Percentiles rank a stretch among this genome's conserved stretches.
Conservation (phyloP, 345 rosid genomes). For the Crucihimalaya himalaica region DNA sequence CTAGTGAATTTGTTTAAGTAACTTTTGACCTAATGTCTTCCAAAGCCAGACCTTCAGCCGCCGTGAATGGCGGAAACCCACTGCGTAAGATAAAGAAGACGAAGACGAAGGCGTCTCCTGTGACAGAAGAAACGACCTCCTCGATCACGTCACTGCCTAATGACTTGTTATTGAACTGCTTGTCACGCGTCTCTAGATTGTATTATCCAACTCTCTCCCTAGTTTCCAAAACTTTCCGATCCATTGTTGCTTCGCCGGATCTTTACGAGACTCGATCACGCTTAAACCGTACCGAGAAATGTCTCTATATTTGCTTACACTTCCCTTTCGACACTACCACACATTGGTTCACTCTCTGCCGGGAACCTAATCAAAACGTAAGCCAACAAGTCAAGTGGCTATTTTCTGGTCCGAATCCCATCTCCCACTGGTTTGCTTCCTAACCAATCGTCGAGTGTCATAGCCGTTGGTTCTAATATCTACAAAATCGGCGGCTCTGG, state of each 20-base stretch:
- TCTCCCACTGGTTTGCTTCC: not conserved
- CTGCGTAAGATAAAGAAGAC: not conserved
- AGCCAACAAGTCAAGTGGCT: not conserved
- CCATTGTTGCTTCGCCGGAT: not conserved
- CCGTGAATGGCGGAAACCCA: not conserved
- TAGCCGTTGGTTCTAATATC: conserved; percentile 6
- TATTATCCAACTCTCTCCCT: not conserved
- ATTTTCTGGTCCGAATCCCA: not conserved
- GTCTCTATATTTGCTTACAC: conserved; percentile 1
- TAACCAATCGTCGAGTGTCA: not conserved
- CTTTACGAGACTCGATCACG: not conserved
- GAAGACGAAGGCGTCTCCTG: not conserved
- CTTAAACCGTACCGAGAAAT: not conserved
- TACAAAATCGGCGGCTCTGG: conserved; percentile 1
- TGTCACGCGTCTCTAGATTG: no score
- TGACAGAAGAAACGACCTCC: not conserved
- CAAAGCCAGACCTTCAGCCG: not conserved
- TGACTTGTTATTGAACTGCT: not conserved
- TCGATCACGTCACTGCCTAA: not conserved
- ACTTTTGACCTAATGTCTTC: not conserved
- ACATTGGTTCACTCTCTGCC: conserved; percentile 16
- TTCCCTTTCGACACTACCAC: not conserved
- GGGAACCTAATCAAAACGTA: not conserved
- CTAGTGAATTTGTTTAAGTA: no score
- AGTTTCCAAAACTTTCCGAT: not conserved